Evolutionary conservation across 148 eudicot species (phyloP).

Genomic region (Selenicereus undatus): DNA sequence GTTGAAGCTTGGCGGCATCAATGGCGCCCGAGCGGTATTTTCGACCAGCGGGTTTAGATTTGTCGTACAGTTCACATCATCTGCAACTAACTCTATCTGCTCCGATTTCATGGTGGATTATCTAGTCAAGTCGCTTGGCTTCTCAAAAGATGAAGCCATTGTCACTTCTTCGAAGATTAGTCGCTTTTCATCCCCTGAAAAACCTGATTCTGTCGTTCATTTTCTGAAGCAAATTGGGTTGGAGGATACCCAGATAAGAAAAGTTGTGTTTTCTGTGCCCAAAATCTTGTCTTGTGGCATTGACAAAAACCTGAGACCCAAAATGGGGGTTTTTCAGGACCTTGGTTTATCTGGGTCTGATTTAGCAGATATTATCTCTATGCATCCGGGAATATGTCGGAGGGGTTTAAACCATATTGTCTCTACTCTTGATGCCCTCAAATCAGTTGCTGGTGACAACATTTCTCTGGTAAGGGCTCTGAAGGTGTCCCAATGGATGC

Average conservation of each 20-base stretch:
- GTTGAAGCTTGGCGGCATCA: too few relatives aligned
- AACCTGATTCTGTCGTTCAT: slow-evolving; percentile 27
- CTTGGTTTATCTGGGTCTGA: slow-evolving; percentile 26
- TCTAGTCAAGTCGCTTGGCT: too few relatives aligned
- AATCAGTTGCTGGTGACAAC: too few relatives aligned
- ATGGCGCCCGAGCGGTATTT: too few relatives aligned
- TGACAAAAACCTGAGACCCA: slow-evolving; percentile 36
- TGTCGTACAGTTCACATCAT: too few relatives aligned
- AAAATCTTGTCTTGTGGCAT: slow-evolving; percentile 20
- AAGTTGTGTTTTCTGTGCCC: background rate
- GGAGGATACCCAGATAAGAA: slow-evolving; percentile 25
- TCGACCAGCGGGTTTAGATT: too few relatives aligned
- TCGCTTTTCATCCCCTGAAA: slow-evolving; percentile 22
- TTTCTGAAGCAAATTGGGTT: slow-evolving; percentile 27
- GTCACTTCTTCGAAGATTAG: background rate
- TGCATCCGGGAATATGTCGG: background rate
- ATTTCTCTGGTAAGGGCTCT: too few relatives aligned
- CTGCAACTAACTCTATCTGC: too few relatives aligned
- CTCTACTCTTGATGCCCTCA: too few relatives aligned
- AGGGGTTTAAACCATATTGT: background rate
- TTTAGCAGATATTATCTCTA: background rate
- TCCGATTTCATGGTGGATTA: too few relatives aligned
- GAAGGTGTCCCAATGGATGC: too few relatives aligned
- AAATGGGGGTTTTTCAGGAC: slow-evolving; percentile 25
- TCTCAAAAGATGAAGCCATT: too few relatives aligned